A percentile compares a stretch with the other conserved stretches of the same genome.
These are phyloP conservation scores for Trichosporon asahii DNA, from an alignment of 1,284 basidiomycete genomes.

Conservation along the genomic window DNA sequence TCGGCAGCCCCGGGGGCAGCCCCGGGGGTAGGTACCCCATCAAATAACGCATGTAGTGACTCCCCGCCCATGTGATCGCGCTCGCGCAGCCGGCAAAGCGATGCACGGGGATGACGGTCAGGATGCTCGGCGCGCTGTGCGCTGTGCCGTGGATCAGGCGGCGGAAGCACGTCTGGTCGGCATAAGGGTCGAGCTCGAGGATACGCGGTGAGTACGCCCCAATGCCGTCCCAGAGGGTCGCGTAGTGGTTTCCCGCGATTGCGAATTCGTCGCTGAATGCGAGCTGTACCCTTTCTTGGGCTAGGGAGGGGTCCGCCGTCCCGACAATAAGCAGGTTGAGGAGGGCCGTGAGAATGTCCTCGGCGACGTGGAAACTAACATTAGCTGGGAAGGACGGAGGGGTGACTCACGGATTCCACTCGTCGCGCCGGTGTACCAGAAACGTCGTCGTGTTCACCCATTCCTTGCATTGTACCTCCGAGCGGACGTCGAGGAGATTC, in stretches of 20 bases:
- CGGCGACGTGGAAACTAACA: slow-evolving; percentile 45
- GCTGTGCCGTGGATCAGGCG: neutral
- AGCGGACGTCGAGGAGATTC: neutral
- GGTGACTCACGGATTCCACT: slow-evolving; percentile 45
- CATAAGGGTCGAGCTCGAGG: slow-evolving; percentile 38
- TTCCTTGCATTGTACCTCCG: neutral
- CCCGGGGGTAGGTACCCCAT: slow-evolving; percentile 38
- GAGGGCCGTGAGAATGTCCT: slow-evolving; percentile 47
- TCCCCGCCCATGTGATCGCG: slow-evolving; percentile 44
- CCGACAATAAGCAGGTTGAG: slow-evolving; percentile 38
- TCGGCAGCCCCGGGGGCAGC: slow-evolving; percentile 25
- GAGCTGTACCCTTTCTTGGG: slow-evolving; percentile 37
- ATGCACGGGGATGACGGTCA: neutral
- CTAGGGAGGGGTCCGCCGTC: slow-evolving; percentile 26
- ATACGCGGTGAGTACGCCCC: slow-evolving; percentile 45
- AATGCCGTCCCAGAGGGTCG: slow-evolving; percentile 45
- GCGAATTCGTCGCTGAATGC: slow-evolving; percentile 43
- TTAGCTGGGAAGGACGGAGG: slow-evolving; percentile 5
- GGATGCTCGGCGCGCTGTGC: neutral
- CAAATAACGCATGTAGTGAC: slow-evolving; percentile 47
- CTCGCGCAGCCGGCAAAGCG: slow-evolving; percentile 19
- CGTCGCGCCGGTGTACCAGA: slow-evolving; percentile 43
- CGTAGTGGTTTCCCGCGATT: slow-evolving; percentile 44
- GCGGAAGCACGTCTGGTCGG: neutral
- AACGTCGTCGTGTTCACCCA: slow-evolving; percentile 28